Conservation (phyloP, 768 basidiomycete species). For the Trametes cubensis region DNA sequence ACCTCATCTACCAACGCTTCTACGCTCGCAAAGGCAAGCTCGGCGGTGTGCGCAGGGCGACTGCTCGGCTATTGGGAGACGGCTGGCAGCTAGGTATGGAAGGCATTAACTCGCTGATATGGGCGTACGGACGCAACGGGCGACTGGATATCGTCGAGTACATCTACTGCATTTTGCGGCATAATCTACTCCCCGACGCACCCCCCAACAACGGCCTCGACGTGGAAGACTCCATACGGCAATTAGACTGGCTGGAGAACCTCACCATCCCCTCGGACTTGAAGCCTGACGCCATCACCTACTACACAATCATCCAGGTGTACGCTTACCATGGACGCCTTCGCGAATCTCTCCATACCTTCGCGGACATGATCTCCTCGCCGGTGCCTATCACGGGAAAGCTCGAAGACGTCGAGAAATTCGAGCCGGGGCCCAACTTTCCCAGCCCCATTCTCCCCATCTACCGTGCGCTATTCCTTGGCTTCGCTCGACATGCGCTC, state of each 20-base stretch:
- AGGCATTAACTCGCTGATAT: slow-evolving; percentile 70
- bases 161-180: slow-evolving; percentile 67
- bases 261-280: slow-evolving; percentile 47
- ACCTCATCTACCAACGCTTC: slow-evolving; percentile 60
- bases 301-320: slow-evolving; percentile 66
- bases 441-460: slow-evolving; percentile 48
- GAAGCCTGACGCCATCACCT: slow-evolving; percentile 67
- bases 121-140: slow-evolving; percentile 61
- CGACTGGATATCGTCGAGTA: slow-evolving; percentile 57
- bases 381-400: slow-evolving; percentile 33
- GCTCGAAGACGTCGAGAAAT: slow-evolving; percentile 31
- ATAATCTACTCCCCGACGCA: slow-evolving; percentile 47
- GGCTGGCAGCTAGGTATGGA: slow-evolving; percentile 59
- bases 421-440: slow-evolving; percentile 38
- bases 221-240: slow-evolving; percentile 35
- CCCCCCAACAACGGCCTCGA: slow-evolving; percentile 31
- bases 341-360: slow-evolving; percentile 52
- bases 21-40: slow-evolving; percentile 52
- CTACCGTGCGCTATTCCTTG: slow-evolving; percentile 78
- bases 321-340: slow-evolving; percentile 76
- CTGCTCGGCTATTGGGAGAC: slow-evolving; percentile 55
- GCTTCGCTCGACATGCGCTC: slow-evolving; percentile 62
- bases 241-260: slow-evolving; percentile 46
- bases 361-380: slow-evolving; percentile 67
- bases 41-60: slow-evolving; percentile 54